These are phyloP conservation scores for Solanum chiquidenum DNA, from an alignment of 257 asterid genomes.

Conservation along the genomic window DNA sequence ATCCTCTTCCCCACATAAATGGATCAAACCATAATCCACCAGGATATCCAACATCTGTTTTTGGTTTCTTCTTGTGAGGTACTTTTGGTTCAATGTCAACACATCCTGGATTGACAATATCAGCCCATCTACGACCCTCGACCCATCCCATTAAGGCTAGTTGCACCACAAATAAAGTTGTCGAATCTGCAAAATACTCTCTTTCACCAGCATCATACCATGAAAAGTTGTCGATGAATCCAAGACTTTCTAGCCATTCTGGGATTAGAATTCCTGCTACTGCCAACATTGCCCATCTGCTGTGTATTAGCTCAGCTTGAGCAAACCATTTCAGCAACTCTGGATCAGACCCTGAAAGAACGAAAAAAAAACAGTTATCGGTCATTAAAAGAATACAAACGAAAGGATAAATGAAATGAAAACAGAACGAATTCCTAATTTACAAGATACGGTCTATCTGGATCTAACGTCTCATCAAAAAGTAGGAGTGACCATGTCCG, in stretches of 20 bases:
- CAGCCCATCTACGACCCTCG: slow-evolving; percentile 92
- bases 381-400: neutral
- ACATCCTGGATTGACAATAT: slow-evolving; percentile 63
- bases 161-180: slow-evolving; percentile 52
- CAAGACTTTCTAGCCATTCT: slow-evolving; percentile 66
- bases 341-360: slow-evolving; percentile 60
- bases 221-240: slow-evolving; percentile 60
- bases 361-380: neutral
- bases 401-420: neutral
- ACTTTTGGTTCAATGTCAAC: slow-evolving; percentile 58
- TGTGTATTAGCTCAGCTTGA: slow-evolving; percentile 75
- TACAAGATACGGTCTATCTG: neutral
- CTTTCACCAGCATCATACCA: slow-evolving; percentile 73
- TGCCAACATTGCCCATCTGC: slow-evolving; percentile 87
- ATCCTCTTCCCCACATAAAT: slow-evolving; percentile 84
- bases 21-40: slow-evolving; percentile 87
- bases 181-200: slow-evolving; percentile 64
- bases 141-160: slow-evolving; percentile 79
- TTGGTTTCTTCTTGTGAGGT: slow-evolving; percentile 53
- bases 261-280: slow-evolving; percentile 79
- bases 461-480: neutral
- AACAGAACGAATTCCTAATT: neutral
- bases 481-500: neutral
- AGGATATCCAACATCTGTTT: slow-evolving; percentile 79
- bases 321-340: slow-evolving; percentile 76